These are phyloP conservation scores for Xylariales sp. DNA, from an alignment of 2,329 filamentous ascomycete species.

Conservation along the genomic window DNA sequence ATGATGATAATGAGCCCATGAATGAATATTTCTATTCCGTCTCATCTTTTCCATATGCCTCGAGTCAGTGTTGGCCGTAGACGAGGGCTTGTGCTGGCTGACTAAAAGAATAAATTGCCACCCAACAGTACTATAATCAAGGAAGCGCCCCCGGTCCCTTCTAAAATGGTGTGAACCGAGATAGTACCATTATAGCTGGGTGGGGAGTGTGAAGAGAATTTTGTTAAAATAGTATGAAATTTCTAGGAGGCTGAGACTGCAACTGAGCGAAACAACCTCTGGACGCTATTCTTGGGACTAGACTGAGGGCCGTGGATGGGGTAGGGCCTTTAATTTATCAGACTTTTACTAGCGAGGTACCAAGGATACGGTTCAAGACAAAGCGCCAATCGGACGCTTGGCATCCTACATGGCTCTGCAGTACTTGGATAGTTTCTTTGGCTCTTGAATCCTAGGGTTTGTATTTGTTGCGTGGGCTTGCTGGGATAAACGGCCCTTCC, in stretches of 20 bases:
- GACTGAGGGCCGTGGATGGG: neutral
- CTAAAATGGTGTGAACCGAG: neutral
- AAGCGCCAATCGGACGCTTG: slow-evolving; percentile 9
- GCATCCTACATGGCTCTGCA: slow-evolving; percentile 4
- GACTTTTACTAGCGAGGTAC: neutral
- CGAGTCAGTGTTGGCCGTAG: slow-evolving; percentile 8
- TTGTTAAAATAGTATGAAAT: neutral
- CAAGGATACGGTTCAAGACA: neutral
- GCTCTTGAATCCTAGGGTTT: neutral
- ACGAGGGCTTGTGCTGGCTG: neutral
- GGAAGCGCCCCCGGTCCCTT: neutral
- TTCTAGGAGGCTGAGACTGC: neutral
- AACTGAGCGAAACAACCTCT: neutral
- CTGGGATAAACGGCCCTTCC: too few relatives aligned
- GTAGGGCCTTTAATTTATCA: neutral
- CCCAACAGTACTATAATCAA: neutral
- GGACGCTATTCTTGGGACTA: neutral
- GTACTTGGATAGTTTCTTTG: neutral
- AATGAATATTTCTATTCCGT: neutral
- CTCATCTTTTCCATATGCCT: slow-evolving; percentile 2
- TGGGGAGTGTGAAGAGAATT: neutral
- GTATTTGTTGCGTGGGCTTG: too few relatives aligned
- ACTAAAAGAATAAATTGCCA: neutral
- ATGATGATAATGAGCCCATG: neutral
- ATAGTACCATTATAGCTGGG: too few relatives aligned